phyloP scores from a whole-genome alignment of 768 basidiomycete species.

The Leucocoprinus leucothites region DNA sequence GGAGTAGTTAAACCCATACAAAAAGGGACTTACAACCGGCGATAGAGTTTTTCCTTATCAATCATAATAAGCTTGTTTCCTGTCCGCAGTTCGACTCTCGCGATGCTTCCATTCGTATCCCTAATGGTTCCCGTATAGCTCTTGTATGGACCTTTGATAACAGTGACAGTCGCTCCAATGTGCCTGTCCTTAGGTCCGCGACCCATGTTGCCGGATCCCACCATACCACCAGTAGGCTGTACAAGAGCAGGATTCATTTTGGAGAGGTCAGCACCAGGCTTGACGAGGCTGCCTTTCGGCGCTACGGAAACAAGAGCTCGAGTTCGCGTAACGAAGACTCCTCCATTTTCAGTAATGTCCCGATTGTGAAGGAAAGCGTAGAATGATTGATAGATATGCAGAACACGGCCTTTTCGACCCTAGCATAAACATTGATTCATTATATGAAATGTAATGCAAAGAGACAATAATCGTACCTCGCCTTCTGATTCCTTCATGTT shows the following conservation, averaged over 20 bases:
- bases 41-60: conserved; percentile 73
- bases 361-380: conserved; percentile 94
- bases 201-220: conserved; percentile 72
- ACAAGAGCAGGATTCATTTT: conserved; percentile 88
- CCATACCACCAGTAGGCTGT: conserved; percentile 68
- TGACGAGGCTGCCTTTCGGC: conserved; percentile 75
- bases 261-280: conserved; percentile 70
- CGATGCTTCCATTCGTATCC: conserved; percentile 85
- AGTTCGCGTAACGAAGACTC: conserved; percentile 90
- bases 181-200: conserved; percentile 81
- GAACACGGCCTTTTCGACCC: conserved; percentile 83
- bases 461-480: conserved; percentile 49
- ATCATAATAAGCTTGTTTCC: conserved; percentile 86
- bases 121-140: conserved; percentile 91
- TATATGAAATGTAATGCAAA: neutral
- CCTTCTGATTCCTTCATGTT: conserved; percentile 91
- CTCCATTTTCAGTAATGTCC: conserved; percentile 86
- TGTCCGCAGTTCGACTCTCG: conserved; percentile 89
- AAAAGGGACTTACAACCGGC: conserved; percentile 58
- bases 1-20: neutral
- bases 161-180: conserved; percentile 73
- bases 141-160: conserved; percentile 88
- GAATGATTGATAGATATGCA: conserved; percentile 93
- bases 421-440: conserved; percentile 24
- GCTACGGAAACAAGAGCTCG: conserved; percentile 81